A percentile compares a stretch with the other conserved stretches of the same genome.
These are phyloP conservation scores for Wickerhamiella parazyma DNA, from an alignment of 805 yeast species.

Conservation along the genomic window DNA sequence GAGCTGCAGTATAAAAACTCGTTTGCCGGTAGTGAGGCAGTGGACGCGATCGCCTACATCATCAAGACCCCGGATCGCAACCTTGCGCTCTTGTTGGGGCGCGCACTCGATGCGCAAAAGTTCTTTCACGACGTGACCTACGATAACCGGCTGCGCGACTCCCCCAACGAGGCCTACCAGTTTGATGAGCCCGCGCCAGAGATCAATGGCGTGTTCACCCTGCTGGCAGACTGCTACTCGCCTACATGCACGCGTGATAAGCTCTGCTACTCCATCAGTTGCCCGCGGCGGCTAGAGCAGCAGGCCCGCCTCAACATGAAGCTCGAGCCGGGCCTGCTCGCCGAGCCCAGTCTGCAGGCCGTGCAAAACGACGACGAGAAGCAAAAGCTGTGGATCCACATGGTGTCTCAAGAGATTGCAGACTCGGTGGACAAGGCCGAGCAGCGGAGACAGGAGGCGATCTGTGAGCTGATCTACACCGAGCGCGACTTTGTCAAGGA, in stretches of 20 bases:
- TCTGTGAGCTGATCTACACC: conserved; percentile 84
- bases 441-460: conserved; percentile 86
- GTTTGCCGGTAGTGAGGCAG: conserved; percentile 88
- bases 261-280: conserved; percentile 86
- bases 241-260: conserved; percentile 88
- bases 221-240: conserved; percentile 87
- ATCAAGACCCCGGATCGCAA: conserved; percentile 85
- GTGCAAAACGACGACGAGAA: conserved; percentile 50
- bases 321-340: conserved; percentile 68
- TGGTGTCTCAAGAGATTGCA: conserved; percentile 68
- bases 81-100: conserved; percentile 73
- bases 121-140: conserved; percentile 91
- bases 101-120: conserved; percentile 88
- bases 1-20: conserved; percentile 87
- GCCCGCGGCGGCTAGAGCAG: conserved; percentile 91
- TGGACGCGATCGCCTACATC: conserved; percentile 74
- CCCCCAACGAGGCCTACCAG: conserved; percentile 74
- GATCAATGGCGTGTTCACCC: conserved; percentile 85
- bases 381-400: conserved; percentile 84
- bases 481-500: conserved; percentile 94
- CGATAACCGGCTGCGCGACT: conserved; percentile 84
- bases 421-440: conserved; percentile 72
- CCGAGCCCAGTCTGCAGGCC: conserved; percentile 42
- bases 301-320: conserved; percentile 84
- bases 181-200: conserved; percentile 29